phyloP scores from a whole-genome alignment of 345 rosid species.

The Syzygium aromaticum region DNA sequence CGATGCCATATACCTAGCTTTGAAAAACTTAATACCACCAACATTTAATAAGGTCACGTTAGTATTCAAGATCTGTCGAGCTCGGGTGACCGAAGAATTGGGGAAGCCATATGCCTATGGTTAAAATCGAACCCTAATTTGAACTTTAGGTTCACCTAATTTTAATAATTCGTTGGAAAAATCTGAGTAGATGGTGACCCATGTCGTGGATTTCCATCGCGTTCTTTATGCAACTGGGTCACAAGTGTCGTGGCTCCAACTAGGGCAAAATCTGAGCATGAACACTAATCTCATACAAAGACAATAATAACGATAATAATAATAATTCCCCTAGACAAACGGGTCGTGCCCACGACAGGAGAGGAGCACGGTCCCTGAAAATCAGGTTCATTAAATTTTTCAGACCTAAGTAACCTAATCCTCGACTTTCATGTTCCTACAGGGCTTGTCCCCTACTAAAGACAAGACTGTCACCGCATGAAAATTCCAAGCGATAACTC shows the following conservation, averaged over 20 bases:
- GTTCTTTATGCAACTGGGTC: not conserved
- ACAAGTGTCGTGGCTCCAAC: constrained; percentile 5
- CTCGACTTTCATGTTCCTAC: constrained; percentile 9
- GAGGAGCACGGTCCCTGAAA: constrained; percentile 34
- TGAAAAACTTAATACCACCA: too few species aligned
- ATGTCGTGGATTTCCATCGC: constrained; percentile 5
- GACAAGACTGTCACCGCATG: not conserved
- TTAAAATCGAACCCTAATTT: not conserved
- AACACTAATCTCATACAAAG: not conserved
- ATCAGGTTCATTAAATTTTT: constrained; percentile 15
- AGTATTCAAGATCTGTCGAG: not conserved
- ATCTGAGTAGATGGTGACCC: constrained; percentile 15
- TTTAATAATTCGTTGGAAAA: not conserved
- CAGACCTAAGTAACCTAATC: constrained; percentile 2
- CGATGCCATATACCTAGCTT: not conserved
- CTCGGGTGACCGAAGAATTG: not conserved
- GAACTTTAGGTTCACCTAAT: not conserved
- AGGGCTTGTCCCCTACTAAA: constrained; percentile 1
- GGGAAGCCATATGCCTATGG: not conserved
- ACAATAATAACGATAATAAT: not conserved
- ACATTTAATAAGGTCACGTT: not conserved
- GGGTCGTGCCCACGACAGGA: constrained; percentile 44
- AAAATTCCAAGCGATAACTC: not conserved
- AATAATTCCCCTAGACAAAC: constrained; percentile 1
- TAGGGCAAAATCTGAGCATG: not conserved